Evolutionary conservation across 1,139 yeast species (phyloP), one percentile per base, ranked within the genome.

Genomic region (Entelexis paramagnoliae): DNA sequence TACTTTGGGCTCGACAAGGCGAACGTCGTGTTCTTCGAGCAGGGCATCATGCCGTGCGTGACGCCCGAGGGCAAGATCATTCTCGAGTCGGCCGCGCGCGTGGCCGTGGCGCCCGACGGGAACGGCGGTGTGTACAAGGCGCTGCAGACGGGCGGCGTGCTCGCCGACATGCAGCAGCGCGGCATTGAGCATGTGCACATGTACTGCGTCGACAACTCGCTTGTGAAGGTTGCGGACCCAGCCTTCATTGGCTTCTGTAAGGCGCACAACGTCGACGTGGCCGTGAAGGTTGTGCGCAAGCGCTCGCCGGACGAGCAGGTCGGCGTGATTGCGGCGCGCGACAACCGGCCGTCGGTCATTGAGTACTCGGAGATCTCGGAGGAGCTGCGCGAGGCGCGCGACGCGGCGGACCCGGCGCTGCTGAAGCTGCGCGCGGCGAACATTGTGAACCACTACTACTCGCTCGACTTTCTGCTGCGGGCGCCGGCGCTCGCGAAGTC

Each of bases 121-220:
- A 93, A 93, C 66, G 99, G 99, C 53, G 99, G 99, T 1, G 73
- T 93, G 53, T 93, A 93, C 71, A 82, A 80, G 63, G 97, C 96
- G 2, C 74, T 93, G 42, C 70, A 72, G 60, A 76, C 76, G 39
- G 78, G 82, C 58, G 78, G 79, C 1, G 73, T 89, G 24, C 64
- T 91, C 48, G 76, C 77, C 10, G 96, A 89, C 64, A 78, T 91
- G 65, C 64, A 70, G 28, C 58, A 62, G n/a, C 80, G 80, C 53
- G 88, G 87, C 9, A 79, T 91, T 58, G 79, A 86, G 67, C 98
- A 91, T 66, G 75, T 93, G 57, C 97, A 93, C 70, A 85, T 89
- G 83, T 93, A 88, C 70, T 89, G 97, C 69, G 97, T 93, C 48
- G 99, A 93, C 68, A 93, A 93, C 67, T 82, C 83, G 39, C 73